These are phyloP conservation scores for Trametes polyzona DNA, from an alignment of 1,284 basidiomycete genomes.

Conservation along the genomic window DNA sequence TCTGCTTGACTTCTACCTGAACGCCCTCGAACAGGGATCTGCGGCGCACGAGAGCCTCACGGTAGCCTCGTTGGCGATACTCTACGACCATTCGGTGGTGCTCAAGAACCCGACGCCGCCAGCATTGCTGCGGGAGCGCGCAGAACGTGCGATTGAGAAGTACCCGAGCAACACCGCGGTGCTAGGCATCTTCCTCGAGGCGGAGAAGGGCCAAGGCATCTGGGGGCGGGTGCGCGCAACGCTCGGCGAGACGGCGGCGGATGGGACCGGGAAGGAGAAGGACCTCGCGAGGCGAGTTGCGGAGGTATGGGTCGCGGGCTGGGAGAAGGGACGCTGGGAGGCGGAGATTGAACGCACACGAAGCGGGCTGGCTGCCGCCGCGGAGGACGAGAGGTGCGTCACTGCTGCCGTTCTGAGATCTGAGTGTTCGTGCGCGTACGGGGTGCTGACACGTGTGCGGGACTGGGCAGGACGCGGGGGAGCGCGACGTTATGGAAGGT, in stretches of 20 bases:
- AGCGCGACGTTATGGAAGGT: slow-evolving; percentile 79
- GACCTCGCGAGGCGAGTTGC: slow-evolving; percentile 59
- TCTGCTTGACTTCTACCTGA: slow-evolving; percentile 52
- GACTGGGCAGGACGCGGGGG: slow-evolving; percentile 57
- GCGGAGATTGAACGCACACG: slow-evolving; percentile 72
- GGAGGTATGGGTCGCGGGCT: slow-evolving; percentile 79
- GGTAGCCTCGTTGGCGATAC: slow-evolving; percentile 58
- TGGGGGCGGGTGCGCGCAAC: slow-evolving; percentile 69
- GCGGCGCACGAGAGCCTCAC: slow-evolving; percentile 61
- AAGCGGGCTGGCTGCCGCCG: slow-evolving; percentile 59
- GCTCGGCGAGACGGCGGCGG: slow-evolving; percentile 46
- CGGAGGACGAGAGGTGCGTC: slow-evolving; percentile 60
- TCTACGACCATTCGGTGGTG: slow-evolving; percentile 63
- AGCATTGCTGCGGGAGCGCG: slow-evolving; percentile 59
- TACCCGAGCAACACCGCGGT: slow-evolving; percentile 79
- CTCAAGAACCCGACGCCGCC: slow-evolving; percentile 66
- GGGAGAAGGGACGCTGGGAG: slow-evolving; percentile 74
- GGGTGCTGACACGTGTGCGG: slow-evolving; percentile 1
- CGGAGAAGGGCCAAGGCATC: slow-evolving; percentile 73
- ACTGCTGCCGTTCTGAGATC: background rate
- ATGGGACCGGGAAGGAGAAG: slow-evolving; percentile 45
- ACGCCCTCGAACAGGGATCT: slow-evolving; percentile 30
- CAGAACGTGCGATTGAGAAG: slow-evolving; percentile 54
- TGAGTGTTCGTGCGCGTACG: background rate
- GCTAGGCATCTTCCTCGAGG: slow-evolving; percentile 78